Base-by-base conservation (phyloP, 345 rosid species). In the Citrus medica region DNA sequence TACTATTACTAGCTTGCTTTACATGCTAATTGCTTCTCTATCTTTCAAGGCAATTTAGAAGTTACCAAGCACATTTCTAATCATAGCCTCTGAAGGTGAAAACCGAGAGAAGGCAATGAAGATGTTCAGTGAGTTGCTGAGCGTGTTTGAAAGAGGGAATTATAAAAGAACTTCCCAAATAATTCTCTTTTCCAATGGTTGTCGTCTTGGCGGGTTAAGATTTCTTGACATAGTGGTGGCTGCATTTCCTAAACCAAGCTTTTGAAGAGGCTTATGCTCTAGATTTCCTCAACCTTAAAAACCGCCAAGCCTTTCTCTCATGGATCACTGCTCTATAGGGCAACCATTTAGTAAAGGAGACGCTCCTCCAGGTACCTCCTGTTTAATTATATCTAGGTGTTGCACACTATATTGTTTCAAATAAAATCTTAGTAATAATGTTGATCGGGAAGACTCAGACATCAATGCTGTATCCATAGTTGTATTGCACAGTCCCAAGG, bases 71-170 rank as follows among this genome's bases (percentile, higher is more conserved):
- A 13, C 51, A 75, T 62, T 2, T 5, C 51, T 75, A 0, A 59
- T 82, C 35, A 3, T 68, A 25, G 10, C 40, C 21, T 59, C 84
- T 2, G 40, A 46, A 58, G 82, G 84, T 1, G 28, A 82, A 72
- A 79, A 65, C 27, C 79, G 32, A 56, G 78, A 78, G 59, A 78
- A 69, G 60, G 85, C 84, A 0, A 51, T 22, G 4, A 78, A 75
- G 13, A 78, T 32, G 24, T 73, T 55, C 67, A 53, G 14, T 3
- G 72, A 72, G 48, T 17, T 65, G 75, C 38, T 79, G n/a, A 55
- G 33, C 13, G 82, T 76, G 79, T 61, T 84, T 30, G 74, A 73
- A 33, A 69, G 71, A 13, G 84, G 84, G 82, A 37, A 79, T 81
- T 22, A 70, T 51, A 32, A 70, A 64, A 64, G 21, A 80, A 80